phyloP scores from a whole-genome alignment of 73 alveolate species.

The Stentor roeselii region DNA sequence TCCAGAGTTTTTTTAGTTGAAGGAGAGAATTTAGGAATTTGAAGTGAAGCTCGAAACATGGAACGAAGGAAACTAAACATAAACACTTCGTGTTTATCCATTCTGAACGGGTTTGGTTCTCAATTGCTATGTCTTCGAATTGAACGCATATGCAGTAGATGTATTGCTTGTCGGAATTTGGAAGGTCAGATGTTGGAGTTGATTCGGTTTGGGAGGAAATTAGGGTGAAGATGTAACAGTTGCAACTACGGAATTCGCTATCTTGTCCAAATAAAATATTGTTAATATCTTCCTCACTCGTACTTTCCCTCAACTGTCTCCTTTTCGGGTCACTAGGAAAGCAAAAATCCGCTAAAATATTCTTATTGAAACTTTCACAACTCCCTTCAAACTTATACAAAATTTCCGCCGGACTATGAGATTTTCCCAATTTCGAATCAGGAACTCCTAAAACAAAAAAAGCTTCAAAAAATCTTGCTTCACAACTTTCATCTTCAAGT shows the following conservation, averaged over 20 bases:
- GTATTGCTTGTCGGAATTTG: not conserved
- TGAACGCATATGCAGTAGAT: conserved; percentile 4
- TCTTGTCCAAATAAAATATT: not conserved
- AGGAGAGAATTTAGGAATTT: not conserved
- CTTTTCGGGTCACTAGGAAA: conserved; percentile 1
- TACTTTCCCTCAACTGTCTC: conserved; percentile 11
- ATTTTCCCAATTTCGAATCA: not conserved
- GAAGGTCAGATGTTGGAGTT: not conserved
- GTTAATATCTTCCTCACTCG: conserved; percentile 17
- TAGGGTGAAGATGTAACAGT: conserved; percentile 23
- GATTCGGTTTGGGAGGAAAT: not conserved
- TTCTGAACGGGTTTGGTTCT: not conserved
- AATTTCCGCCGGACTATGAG: not conserved
- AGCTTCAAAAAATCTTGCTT: not conserved
- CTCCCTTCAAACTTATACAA: not conserved
- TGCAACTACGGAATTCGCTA: not conserved
- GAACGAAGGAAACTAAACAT: not conserved
- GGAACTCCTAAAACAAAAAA: not conserved
- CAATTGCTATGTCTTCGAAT: not conserved
- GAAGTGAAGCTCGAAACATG: conserved; percentile 20
- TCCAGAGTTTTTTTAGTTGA: not conserved
- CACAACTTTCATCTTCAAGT: not conserved
- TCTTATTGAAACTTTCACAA: not conserved
- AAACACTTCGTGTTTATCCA: not conserved
- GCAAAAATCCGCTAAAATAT: not conserved